Base-by-base conservation (phyloP, 768 basidiomycete species). In the Kwoniella dendrophila region DNA sequence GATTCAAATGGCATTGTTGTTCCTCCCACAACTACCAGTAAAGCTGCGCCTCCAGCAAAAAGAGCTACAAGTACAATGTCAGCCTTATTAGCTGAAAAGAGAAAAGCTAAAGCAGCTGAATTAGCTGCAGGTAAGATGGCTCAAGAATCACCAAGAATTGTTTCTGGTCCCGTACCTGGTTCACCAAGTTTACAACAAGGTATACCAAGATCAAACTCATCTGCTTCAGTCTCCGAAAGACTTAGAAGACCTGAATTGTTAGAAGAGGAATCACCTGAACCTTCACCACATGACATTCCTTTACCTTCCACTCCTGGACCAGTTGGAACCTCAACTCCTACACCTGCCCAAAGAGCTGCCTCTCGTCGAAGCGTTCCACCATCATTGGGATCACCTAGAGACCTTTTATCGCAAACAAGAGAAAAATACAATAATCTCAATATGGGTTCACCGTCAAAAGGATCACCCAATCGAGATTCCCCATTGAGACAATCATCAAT, bases 11-110 rank as follows among this genome's bases (percentile, higher is more conserved):
- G 85, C 38, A 57, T 34, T 6, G 34, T 40, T 11, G 33, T 29
- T 16, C 14, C 29, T 14, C 44, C 63, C 2, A n/a, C 26, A 27
- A 22, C 63, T 1, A 32, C 60, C n/a, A n/a, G n/a, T 20, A 56
- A 56, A 36, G 30, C 49, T 11, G 36, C 66, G 69, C 16, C 85
- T 85, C 52, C 80, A 77, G 55, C 77, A 78, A 55, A 63, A 43
- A 55, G 65, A 26, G 92, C 92, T 81, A 92, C 92, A 78, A 85
- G 85, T 45, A 90, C 90, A 60, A 82, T 93, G 57, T 88, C 90
- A 40, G 90, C 92, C 8, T 86, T 90, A 24, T 90, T 94, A 70
- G 92, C 92, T 40, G 91, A 92, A 22, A 93, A 89, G 74, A 85
- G 92, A 24, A 90, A 88, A 16, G 94, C 90, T 75, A 89, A 90